These are phyloP conservation scores for Xylariaceae sp. DNA, from an alignment of 2,329 filamentous ascomycete species.

Conservation along the genomic window DNA sequence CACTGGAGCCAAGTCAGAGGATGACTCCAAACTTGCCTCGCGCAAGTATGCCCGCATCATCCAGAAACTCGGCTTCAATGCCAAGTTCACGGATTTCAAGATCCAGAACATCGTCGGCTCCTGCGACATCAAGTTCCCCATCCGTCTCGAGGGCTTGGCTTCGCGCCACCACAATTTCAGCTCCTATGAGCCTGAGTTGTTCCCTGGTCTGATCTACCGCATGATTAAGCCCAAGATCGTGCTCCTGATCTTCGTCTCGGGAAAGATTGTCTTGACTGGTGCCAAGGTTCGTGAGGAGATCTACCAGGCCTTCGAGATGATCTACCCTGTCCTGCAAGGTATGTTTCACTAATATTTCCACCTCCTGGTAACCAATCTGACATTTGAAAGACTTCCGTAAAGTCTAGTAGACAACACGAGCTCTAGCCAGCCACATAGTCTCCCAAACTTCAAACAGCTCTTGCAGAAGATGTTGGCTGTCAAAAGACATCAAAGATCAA, in stretches of 20 bases:
- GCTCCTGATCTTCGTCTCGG: constrained; percentile 93
- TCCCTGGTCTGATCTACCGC: constrained; percentile 98
- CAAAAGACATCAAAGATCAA: no score
- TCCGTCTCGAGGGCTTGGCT: constrained; percentile 91
- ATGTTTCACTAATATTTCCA: constrained; percentile 28
- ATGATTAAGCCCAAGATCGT: constrained; percentile 99
- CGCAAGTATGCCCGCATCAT: constrained; percentile 99
- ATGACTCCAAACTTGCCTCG: constrained; percentile 93
- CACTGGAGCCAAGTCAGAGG: constrained; percentile 94
- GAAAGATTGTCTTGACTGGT: constrained; percentile 96
- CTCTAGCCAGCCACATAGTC: constrained; percentile 5
- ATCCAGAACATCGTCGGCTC: constrained; percentile 99
- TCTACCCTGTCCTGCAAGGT: constrained; percentile 93
- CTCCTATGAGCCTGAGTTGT: constrained; percentile 96
- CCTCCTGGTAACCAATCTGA: background rate
- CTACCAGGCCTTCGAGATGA: constrained; percentile 94
- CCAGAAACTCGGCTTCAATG: constrained; percentile 98
- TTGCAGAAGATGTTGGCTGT: constrained; percentile 18
- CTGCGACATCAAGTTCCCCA: constrained; percentile 99
- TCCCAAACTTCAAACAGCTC: constrained; percentile 15
- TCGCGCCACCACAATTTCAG: constrained; percentile 99
- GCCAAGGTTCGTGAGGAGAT: constrained; percentile 98
- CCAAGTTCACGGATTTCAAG: constrained; percentile 99
- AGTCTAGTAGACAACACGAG: constrained; percentile 43
- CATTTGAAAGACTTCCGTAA: constrained; percentile 50